phyloP scores from a whole-genome alignment of 805 yeast genomes.

The Tetrapisispora iriomotensis region DNA sequence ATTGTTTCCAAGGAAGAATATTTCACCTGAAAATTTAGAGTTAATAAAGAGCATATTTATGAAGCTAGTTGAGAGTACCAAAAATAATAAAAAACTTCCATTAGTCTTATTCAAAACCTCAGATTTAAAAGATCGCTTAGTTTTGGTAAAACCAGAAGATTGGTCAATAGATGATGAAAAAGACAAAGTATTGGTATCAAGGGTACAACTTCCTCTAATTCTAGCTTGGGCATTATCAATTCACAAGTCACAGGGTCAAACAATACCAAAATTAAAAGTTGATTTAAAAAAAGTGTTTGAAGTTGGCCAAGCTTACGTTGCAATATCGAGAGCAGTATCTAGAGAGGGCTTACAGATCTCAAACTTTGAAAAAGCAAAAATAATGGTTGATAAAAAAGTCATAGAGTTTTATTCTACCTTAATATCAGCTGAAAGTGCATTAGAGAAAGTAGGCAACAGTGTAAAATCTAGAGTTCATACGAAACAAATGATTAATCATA shows the following conservation, averaged over 20 bases:
- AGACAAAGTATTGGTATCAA: constrained; percentile 54
- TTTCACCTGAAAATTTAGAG: constrained; percentile 34
- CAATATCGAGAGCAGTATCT: constrained; percentile 79
- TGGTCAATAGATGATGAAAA: constrained; percentile 74
- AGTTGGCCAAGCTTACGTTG: constrained; percentile 93
- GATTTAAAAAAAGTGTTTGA: constrained; percentile 73
- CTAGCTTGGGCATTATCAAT: constrained; percentile 94
- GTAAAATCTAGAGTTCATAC: not conserved
- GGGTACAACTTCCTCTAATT: constrained; percentile 78
- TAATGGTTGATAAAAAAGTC: constrained; percentile 66
- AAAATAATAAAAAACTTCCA: constrained; percentile 45
- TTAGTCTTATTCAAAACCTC: constrained; percentile 65
- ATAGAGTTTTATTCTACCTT: constrained; percentile 55
- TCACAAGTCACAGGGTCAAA: constrained; percentile 94
- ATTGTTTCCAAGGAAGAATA: constrained; percentile 28
- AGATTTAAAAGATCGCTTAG: constrained; percentile 61
- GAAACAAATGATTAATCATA: not conserved
- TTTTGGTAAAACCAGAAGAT: constrained; percentile 68
- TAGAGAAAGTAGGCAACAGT: not conserved
- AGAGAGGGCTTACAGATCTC: constrained; percentile 74
- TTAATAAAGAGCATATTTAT: constrained; percentile 35
- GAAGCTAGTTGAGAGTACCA: constrained; percentile 35
- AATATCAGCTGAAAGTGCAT: constrained; percentile 23
- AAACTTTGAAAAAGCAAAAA: constrained; percentile 56
- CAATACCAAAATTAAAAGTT: constrained; percentile 64